Percentiles rank a stretch among this genome's conserved stretches.
phyloP scores from a whole-genome alignment of 805 yeast species.

The Starmera quercuum region DNA sequence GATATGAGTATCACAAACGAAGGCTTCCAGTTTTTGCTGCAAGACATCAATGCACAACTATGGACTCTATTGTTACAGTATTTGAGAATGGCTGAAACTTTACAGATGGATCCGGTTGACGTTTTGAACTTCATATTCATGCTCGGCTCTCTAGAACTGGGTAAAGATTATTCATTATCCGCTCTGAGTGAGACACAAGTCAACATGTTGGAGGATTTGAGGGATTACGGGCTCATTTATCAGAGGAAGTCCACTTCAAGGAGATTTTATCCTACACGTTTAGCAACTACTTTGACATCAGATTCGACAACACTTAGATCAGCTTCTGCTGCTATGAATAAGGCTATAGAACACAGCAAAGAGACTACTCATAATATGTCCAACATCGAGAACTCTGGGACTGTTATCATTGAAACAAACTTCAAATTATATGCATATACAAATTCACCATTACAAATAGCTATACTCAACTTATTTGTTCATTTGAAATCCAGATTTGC shows the following conservation, averaged over 20 bases:
- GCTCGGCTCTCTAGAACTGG: conserved; percentile 87
- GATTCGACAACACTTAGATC: conserved; percentile 66
- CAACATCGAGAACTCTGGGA: conserved; percentile 39
- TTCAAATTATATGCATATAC: conserved; percentile 91
- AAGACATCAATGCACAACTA: conserved; percentile 87
- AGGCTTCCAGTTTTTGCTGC: conserved; percentile 91
- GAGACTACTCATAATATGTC: conserved; percentile 9
- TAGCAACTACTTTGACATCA: conserved; percentile 85
- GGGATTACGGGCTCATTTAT: conserved; percentile 88
- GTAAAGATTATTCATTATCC: conserved; percentile 71
- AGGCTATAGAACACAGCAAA: conserved; percentile 39
- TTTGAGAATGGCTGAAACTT: conserved; percentile 71
- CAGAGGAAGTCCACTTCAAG: conserved; percentile 48
- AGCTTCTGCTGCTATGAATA: conserved; percentile 70
- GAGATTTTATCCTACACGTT: conserved; percentile 81
- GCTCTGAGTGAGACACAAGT: conserved; percentile 74
- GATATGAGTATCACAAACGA: conserved; percentile 70
- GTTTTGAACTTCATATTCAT: conserved; percentile 89
- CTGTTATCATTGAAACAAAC: conserved; percentile 87
- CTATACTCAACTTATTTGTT: conserved; percentile 82
- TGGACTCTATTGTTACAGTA: conserved; percentile 91
- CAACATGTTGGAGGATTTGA: conserved; percentile 79
- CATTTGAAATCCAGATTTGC: conserved; percentile 78
- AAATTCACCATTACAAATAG: conserved; percentile 90
- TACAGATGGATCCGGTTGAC: conserved; percentile 93